Conservation (phyloP, 768 basidiomycete genomes). For the Boletus rex-veris region DNA sequence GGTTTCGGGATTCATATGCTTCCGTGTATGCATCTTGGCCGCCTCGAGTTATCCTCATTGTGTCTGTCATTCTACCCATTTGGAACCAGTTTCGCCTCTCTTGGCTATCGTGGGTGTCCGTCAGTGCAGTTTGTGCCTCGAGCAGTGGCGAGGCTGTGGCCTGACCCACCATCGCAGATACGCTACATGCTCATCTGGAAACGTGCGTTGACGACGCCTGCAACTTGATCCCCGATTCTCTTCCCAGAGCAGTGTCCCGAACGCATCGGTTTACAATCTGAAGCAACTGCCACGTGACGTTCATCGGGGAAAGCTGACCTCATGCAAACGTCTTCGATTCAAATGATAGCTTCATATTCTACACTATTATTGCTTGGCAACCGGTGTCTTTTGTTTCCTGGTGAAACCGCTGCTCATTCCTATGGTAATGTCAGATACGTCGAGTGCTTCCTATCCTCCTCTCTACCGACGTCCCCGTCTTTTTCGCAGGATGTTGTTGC, state of each 20-base stretch:
- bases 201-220: background rate
- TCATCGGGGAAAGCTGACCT: background rate
- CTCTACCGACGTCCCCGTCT: constrained; percentile 2
- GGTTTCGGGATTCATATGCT: background rate
- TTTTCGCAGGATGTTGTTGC: background rate
- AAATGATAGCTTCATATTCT: background rate
- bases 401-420: background rate
- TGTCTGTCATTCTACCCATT: background rate
- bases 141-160: background rate
- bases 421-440: background rate
- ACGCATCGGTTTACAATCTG: constrained; percentile 6
- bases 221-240: background rate
- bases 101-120: constrained; percentile 1
- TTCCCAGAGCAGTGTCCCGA: background rate
- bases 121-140: background rate
- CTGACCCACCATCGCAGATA: too few relatives aligned
- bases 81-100: constrained; percentile 8
- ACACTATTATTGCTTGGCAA: background rate
- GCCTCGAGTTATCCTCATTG: constrained; percentile 26
- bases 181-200: background rate
- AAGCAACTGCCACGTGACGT: constrained; percentile 8
- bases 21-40: background rate
- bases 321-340: background rate
- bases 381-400: background rate
- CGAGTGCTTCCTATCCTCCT: background rate